Evolutionary conservation across 257 asterid species (phyloP), one percentile per base, ranked within the genome.

Genomic region (Mitragyna speciosa): DNA sequence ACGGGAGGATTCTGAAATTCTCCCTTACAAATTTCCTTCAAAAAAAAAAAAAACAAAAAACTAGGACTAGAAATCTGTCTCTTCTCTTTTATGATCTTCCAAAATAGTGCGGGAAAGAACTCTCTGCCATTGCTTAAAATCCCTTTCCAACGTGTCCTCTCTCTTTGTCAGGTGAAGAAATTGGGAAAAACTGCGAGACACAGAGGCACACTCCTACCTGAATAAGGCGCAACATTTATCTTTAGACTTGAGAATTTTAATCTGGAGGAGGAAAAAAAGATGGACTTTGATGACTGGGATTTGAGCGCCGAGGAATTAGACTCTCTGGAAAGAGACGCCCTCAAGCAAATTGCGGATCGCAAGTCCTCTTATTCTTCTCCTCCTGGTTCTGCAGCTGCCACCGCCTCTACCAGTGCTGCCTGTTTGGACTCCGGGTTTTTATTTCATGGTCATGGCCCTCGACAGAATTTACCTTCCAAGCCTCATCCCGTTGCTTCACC

Each of bases 231-330:
- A 12, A 51, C 11, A 12, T 49, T 49, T 12, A 51, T 16, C 14
- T 51, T 51, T 51, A 51, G 17, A 51, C 20, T 51, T 2, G 0
- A 20, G 56, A 51, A 14, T 54, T 54, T 15, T 24, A 58, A 59
- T 59, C 31, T 22, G 15, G 24, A n/a, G 31, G 66, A 7, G 5
- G 66, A 7, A 59, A 59, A 24, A 7, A 1, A 11, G 36, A 80
- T 75, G 87, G 81, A 83, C 28, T 83, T 91, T 87, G 98, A 94
- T 80, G 97, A 91, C 59, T 93, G 97, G 98, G 97, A 88, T 41
- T 47, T 92, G 79, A 93, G 98, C 79, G 85, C 82, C 8, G 97
- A 95, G 84, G 95, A 91, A 65, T 48, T 92, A 84, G 98, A 95
- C 65, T 80, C 72, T 28, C 92, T 95, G 54, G 98, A 95, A 84